phyloP scores from a whole-genome alignment of 106 monocot species.

The Platanthera zijinensis region DNA sequence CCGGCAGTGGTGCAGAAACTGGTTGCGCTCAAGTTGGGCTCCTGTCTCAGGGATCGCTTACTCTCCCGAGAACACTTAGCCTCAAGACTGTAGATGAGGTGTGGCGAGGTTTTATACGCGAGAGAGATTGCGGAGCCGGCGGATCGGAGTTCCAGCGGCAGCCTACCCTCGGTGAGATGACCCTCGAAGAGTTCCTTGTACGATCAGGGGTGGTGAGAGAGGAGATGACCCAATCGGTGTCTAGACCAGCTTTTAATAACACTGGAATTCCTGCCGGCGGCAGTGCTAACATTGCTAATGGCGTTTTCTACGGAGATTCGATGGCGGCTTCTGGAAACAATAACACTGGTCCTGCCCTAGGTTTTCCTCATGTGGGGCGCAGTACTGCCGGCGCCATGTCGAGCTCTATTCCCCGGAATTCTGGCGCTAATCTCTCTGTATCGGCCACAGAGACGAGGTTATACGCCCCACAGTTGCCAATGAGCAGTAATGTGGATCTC shows the following conservation, averaged over 20 bases:
- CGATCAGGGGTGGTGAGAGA: constrained; percentile 67
- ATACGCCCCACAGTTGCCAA: constrained; percentile 8
- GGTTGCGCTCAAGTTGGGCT: not conserved
- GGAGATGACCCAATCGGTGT: constrained; percentile 7
- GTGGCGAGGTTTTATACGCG: constrained; percentile 51
- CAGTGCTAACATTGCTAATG: not conserved
- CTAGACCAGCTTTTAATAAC: not conserved
- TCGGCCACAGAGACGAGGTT: not conserved
- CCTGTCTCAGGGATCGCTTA: constrained; percentile 35
- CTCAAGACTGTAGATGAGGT: constrained; percentile 85
- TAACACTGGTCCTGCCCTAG: not conserved
- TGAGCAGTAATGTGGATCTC: constrained; percentile 6
- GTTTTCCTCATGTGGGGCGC: constrained; percentile 1
- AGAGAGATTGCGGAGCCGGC: not conserved
- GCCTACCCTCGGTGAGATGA: constrained; percentile 61
- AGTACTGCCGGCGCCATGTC: not conserved
- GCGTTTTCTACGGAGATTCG: constrained; percentile 17
- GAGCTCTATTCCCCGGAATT: not conserved
- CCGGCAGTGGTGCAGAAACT: not conserved
- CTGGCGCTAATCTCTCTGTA: constrained; percentile 10
- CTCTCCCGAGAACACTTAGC: constrained; percentile 35
- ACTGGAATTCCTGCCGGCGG: too few relatives aligned
- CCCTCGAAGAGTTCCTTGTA: constrained; percentile 67
- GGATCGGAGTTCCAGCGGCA: constrained; percentile 4
- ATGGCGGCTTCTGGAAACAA: constrained; percentile 3